Percentiles rank a stretch among this genome's conserved stretches.
phyloP scores from a whole-genome alignment of 441 rosid genomes.

The Erysimum pusillum region DNA sequence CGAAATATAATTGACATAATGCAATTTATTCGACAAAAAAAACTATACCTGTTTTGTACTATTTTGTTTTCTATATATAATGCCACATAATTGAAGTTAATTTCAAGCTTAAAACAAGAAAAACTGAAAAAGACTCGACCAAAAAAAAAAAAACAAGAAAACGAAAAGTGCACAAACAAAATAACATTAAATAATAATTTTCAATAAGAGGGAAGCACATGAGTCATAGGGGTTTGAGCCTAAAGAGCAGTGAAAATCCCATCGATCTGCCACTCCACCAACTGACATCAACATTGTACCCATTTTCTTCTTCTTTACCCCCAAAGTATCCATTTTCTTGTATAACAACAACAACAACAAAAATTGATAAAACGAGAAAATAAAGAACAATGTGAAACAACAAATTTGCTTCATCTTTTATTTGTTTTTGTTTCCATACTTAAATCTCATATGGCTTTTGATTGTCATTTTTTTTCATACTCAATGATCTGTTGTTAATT shows the following conservation, averaged over 20 bases:
- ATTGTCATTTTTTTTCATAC: background rate
- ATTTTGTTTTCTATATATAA: background rate
- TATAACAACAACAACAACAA: slow-evolving; percentile 4
- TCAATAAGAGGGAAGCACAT: slow-evolving; percentile 44
- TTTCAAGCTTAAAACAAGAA: no score
- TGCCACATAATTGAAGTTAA: slow-evolving; percentile 7
- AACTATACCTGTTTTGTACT: background rate
- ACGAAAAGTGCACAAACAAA: background rate
- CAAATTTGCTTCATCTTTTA: background rate
- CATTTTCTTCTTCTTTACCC: slow-evolving; percentile 22
- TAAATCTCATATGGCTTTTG: background rate
- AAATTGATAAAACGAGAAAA: background rate
- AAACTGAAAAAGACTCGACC: no score
- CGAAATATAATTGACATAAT: background rate
- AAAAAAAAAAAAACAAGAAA: no score
- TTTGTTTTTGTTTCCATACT: background rate
- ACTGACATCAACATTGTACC: slow-evolving; percentile 46
- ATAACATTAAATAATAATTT: background rate
- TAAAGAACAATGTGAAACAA: background rate
- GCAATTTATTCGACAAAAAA: background rate
- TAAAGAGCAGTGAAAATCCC: slow-evolving; percentile 42
- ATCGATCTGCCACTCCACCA: slow-evolving; percentile 46
- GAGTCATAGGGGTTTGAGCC: slow-evolving; percentile 48
- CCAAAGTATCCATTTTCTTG: slow-evolving; percentile 16
- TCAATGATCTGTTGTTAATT: background rate